Evolutionary conservation across 306 rosid species (phyloP).

Genomic region (Dalbergia cochinchinensis): DNA sequence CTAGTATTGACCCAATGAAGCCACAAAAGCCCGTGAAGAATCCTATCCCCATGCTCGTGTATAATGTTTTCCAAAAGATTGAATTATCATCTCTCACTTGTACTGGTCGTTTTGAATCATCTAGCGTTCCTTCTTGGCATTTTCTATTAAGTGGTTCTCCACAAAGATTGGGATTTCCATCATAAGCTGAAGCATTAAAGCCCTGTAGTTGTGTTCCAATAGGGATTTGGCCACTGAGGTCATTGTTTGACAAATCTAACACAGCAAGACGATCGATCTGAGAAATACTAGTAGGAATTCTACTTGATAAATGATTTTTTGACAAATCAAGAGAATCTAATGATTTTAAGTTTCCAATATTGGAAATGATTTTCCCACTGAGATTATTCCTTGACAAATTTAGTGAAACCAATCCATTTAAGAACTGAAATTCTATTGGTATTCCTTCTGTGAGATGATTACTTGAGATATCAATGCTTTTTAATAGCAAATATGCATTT

Average conservation of each 20-base stretch:
- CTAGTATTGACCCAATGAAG: slow-evolving; percentile 8
- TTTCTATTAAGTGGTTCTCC: slow-evolving; percentile 28
- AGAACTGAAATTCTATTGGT: slow-evolving; percentile 20
- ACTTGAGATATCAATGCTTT: slow-evolving; percentile 39
- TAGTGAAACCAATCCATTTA: slow-evolving; percentile 3
- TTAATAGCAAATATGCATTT: not conserved
- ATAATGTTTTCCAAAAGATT: slow-evolving; percentile 25
- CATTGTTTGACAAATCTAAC: slow-evolving; percentile 39
- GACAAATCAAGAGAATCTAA: slow-evolving; percentile 44
- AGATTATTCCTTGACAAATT: slow-evolving; percentile 29
- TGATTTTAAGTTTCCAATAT: slow-evolving; percentile 22
- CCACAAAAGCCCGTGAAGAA: slow-evolving; percentile 22
- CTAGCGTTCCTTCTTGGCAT: not conserved
- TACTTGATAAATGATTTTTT: slow-evolving; percentile 23
- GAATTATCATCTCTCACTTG: slow-evolving; percentile 1
- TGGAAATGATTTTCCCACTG: slow-evolving; percentile 13
- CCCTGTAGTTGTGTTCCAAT: slow-evolving; percentile 31
- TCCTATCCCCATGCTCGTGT: slow-evolving; percentile 42
- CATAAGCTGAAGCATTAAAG: slow-evolving; percentile 11
- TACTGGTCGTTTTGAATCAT: not conserved
- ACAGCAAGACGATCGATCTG: not conserved
- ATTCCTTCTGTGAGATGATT: slow-evolving; percentile 28
- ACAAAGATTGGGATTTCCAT: slow-evolving; percentile 11
- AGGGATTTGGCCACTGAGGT: slow-evolving; percentile 28
- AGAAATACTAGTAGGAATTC: slow-evolving; percentile 27